Evolutionary conservation across 1,139 yeast species (phyloP), one percentile per base, ranked within the genome.

Genomic region (Geotrichum macrosporum): DNA sequence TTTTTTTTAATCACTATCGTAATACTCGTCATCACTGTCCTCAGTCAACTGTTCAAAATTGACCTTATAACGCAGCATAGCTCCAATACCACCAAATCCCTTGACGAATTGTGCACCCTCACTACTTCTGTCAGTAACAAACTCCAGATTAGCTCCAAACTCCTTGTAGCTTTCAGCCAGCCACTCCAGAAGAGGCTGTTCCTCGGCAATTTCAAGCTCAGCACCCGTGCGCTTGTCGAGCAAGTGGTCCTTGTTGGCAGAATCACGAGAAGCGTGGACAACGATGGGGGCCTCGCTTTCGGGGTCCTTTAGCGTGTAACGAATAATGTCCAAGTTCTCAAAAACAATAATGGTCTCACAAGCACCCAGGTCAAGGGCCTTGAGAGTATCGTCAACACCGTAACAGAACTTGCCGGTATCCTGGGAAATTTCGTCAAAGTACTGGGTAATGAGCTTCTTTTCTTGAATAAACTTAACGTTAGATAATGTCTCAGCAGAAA

Each of bases 11-110:
- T 78, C 81, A 58, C 81, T 87, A 66, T 80, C 88, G 67, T 80
- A 87, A 68, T 85, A 88, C 66, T 87, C 95, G 61, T 86, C 95
- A 55, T 85, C 95, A 52, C 85, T 78, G 56, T 86, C 96, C 50
- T 88, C 95, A 41, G 72, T 84, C 67, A 92, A 78, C 74, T 87
- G 96, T 66, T 92, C 98, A 64, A 92, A 92, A 73, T 92, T 92
- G 59, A 92, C 94, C 72, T 88, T 88, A 72, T 92, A 92, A 74
- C 98, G 87, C 68, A 92, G 76, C 62, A 92, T 68, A 51, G 96
- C 96, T 68, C 98, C 98, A 58, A 92, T 79, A 73, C 98, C 98
- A 83, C 98, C 98, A 63, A 92, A 92, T 52, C 98, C 98, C 63
- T 82, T 85, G 53, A 84, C 94, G 69, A 92, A 92, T 73, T 92